Percentiles rank a stretch among this genome's conserved stretches.
Conservation (phyloP, 2,329 filamentous ascomycete genomes). For the Chaetothyriales sp. region DNA sequence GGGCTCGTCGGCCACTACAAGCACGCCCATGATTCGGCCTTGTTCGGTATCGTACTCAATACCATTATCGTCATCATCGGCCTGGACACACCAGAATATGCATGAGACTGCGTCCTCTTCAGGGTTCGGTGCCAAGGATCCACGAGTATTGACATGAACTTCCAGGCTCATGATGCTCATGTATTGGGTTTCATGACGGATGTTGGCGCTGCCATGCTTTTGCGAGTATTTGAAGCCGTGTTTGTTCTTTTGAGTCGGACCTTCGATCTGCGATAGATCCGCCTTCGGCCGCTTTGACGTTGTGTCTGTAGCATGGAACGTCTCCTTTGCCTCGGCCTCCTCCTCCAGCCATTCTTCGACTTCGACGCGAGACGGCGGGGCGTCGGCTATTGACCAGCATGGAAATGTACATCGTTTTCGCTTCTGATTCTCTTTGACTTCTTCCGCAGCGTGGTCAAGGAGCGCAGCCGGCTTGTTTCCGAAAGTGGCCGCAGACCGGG, state of each 20-base stretch:
- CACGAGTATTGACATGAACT: constrained; percentile 77
- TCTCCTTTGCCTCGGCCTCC: constrained; percentile 16
- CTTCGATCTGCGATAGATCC: constrained; percentile 68
- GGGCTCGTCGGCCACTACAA: constrained; percentile 55
- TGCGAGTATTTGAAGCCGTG: constrained; percentile 80
- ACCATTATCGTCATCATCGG: constrained; percentile 45
- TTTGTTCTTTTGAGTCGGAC: constrained; percentile 67
- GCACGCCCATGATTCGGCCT: constrained; percentile 45
- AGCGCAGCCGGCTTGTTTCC: constrained; percentile 38
- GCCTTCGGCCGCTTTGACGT: constrained; percentile 1
- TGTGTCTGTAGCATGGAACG: constrained; percentile 3
- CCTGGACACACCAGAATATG: constrained; percentile 81
- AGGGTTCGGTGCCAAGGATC: constrained; percentile 69
- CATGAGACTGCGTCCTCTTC: constrained; percentile 78
- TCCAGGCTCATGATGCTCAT: constrained; percentile 97
- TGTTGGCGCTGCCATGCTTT: constrained; percentile 56
- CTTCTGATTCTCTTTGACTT: constrained; percentile 38
- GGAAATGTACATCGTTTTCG: constrained; percentile 47
- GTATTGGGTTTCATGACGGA: constrained; percentile 74
- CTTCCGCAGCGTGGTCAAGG: constrained; percentile 39
- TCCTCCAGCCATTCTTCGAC: constrained; percentile 55
- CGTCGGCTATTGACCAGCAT: constrained; percentile 62
- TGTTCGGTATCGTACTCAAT: constrained; percentile 28
- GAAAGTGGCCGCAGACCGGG: constrained; percentile 41
- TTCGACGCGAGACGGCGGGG: constrained; percentile 57